phyloP scores from a whole-genome alignment of 139 green algal species.

The Zygnema cylindricum region DNA sequence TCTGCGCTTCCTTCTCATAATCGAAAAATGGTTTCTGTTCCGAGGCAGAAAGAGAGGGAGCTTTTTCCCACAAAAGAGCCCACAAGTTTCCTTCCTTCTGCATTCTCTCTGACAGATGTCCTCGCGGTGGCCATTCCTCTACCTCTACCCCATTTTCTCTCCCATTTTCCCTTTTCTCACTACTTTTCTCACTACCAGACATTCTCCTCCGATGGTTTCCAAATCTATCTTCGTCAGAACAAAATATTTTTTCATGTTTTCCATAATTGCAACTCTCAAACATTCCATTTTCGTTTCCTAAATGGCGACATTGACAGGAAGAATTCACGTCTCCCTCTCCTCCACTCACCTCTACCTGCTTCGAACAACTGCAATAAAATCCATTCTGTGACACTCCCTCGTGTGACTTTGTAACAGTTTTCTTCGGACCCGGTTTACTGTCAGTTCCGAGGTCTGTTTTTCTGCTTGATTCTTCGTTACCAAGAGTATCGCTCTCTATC shows the following conservation, averaged over 20 bases:
- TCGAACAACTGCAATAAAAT: neutral
- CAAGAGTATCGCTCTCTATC: neutral
- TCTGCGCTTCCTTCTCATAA: constrained; percentile 51
- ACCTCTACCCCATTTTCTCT: neutral
- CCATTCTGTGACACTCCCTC: neutral
- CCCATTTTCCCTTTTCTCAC: neutral
- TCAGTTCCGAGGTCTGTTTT: neutral
- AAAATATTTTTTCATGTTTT: neutral
- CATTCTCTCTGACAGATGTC: constrained; percentile 56
- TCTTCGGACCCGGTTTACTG: too few species aligned
- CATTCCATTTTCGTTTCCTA: neutral
- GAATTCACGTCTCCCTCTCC: neutral
- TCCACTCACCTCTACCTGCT: neutral
- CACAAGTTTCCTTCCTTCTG: constrained; percentile 64
- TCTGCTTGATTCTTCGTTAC: neutral
- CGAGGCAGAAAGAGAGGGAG: constrained; percentile 4
- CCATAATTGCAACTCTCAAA: neutral
- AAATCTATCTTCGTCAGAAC: neutral
- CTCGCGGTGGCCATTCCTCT: constrained; percentile 50
- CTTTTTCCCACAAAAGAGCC: constrained; percentile 73
- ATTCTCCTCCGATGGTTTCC: too few species aligned
- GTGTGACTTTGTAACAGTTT: neutral
- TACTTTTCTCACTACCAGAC: constrained; percentile 34
- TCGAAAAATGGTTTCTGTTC: constrained; percentile 60
- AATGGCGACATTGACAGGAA: neutral